Evolutionary conservation across 2,329 filamentous ascomycete genomes (phyloP).

Genomic region (Chalaropsis ovoidea): DNA sequence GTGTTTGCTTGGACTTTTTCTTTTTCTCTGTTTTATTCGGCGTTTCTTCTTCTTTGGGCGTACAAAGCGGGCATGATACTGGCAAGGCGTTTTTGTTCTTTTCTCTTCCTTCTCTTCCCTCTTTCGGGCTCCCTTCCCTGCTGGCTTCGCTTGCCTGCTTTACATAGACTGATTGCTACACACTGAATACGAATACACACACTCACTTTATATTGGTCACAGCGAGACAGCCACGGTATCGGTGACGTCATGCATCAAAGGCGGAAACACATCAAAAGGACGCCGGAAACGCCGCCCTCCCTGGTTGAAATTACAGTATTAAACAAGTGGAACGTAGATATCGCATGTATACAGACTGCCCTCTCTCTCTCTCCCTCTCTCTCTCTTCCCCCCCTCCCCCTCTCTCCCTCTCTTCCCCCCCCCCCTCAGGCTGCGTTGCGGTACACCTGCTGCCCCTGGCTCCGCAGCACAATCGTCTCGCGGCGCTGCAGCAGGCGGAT

Average conservation of each 20-base stretch:
- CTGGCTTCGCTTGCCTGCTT: neutral
- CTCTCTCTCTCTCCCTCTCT: no score
- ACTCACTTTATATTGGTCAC: no score
- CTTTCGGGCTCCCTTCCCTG: neutral
- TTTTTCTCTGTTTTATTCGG: neutral
- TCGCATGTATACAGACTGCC: neutral
- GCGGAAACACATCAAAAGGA: neutral
- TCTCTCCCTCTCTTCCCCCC: neutral
- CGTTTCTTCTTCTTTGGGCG: neutral
- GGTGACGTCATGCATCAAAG: neutral
- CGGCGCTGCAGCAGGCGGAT: slow-evolving; percentile 76
- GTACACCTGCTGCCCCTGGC: slow-evolving; percentile 65
- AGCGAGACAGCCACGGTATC: no score
- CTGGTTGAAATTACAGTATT: neutral
- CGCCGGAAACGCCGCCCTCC: neutral
- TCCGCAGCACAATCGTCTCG: slow-evolving; percentile 74
- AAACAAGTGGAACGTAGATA: neutral
- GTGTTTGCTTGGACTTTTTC: no score
- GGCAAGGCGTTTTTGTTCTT: slow-evolving; percentile 10
- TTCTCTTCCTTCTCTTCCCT: neutral
- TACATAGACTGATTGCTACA: no score
- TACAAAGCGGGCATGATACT: neutral
- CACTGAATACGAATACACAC: no score
- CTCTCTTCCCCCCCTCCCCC: neutral
- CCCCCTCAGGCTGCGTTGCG: slow-evolving; percentile 52